Conservation (phyloP, 345 rosid genomes). For the Hibiscus syriacus region DNA sequence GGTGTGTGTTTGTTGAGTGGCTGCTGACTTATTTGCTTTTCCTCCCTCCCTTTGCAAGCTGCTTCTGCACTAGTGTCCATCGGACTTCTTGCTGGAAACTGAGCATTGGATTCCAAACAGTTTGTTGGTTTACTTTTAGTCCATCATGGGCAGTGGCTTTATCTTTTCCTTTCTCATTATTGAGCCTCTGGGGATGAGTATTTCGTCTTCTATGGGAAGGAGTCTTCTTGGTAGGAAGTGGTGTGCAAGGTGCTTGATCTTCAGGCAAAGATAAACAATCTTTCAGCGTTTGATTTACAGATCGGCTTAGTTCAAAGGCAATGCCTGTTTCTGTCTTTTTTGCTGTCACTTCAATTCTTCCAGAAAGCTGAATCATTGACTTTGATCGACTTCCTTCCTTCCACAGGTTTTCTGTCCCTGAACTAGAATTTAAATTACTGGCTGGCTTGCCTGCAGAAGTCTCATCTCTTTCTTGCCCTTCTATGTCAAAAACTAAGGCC, state of each 20-base stretch:
- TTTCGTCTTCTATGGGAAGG: constrained; percentile 5
- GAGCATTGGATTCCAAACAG: constrained; percentile 8
- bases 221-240: constrained; percentile 22
- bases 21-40: constrained; percentile 15
- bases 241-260: constrained; percentile 29
- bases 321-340: constrained; percentile 22
- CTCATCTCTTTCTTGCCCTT: constrained; percentile 17
- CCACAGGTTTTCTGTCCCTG: constrained; percentile 13
- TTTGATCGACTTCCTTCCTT: constrained; percentile 15
- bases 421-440: constrained; percentile 13
- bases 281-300: constrained; percentile 20
- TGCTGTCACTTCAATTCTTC: constrained; percentile 27
- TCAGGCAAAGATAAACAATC: constrained; percentile 17
- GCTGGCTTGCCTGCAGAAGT: constrained; percentile 10
- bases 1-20: constrained; percentile 13
- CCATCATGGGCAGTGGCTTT: constrained; percentile 2
- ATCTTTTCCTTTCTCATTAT: constrained; percentile 1
- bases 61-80: constrained; percentile 15
- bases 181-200: constrained; percentile 1
- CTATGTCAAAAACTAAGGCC: constrained; percentile 42
- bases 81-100: constrained; percentile 9
- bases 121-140: constrained; percentile 7
- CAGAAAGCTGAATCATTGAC: constrained; percentile 13
- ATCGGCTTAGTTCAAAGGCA: constrained; percentile 14
- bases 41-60: constrained; percentile 20